Conservation (phyloP, 306 rosid genomes). For the Gillenia trifoliata region DNA sequence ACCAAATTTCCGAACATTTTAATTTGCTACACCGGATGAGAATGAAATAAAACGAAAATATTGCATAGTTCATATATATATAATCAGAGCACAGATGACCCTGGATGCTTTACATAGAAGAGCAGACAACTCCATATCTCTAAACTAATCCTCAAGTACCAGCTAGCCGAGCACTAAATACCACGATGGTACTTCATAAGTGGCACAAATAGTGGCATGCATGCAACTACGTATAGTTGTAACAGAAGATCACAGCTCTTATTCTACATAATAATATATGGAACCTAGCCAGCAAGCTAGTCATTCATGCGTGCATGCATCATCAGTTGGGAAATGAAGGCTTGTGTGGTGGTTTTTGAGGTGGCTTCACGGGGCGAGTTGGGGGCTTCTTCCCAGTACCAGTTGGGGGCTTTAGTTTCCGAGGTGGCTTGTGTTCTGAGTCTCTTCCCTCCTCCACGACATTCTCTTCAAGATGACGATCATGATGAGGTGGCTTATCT, state of each 20-base stretch:
- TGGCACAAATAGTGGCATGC: not conserved
- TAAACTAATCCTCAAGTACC: not conserved
- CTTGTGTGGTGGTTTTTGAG: constrained; percentile 7
- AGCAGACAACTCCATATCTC: not conserved
- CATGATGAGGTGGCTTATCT: not conserved
- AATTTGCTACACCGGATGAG: not conserved
- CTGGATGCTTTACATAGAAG: not conserved
- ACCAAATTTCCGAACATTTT: too few species aligned
- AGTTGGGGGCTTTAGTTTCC: not conserved
- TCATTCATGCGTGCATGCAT: not conserved
- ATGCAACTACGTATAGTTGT: not conserved
- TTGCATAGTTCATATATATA: not conserved
- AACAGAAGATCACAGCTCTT: not conserved
- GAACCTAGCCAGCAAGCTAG: not conserved
- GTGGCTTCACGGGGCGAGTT: not conserved
- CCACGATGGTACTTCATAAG: not conserved
- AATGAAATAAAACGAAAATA: not conserved
- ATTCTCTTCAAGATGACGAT: not conserved
- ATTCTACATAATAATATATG: not conserved
- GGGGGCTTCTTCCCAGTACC: not conserved
- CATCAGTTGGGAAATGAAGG: not conserved
- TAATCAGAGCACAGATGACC: not conserved
- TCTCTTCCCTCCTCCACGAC: not conserved
- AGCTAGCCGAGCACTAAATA: not conserved
- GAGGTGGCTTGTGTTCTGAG: not conserved